phyloP scores from a whole-genome alignment of 352 stramenopile genomes.

The Globisporangium abappressorium region DNA sequence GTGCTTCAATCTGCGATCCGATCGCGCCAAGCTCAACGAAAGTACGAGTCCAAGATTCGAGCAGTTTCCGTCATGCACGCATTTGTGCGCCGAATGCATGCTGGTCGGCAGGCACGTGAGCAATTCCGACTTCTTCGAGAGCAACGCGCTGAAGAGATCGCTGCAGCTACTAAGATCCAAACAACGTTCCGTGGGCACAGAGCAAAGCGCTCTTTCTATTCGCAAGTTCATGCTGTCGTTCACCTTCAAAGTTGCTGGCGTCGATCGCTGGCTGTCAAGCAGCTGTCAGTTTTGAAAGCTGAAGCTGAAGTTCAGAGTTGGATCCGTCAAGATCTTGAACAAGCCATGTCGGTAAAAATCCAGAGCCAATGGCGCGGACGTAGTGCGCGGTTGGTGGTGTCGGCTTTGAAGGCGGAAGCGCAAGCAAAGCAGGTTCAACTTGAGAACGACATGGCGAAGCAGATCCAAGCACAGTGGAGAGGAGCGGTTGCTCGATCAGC shows the following conservation, averaged over 20 bases:
- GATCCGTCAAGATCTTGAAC: conserved; percentile 19
- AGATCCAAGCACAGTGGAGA: conserved; percentile 32
- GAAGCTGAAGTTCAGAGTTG: conserved; percentile 18
- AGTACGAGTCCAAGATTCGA: conserved; percentile 24
- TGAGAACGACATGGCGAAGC: conserved; percentile 15
- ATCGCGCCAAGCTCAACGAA: conserved; percentile 23
- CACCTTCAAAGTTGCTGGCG: conserved; percentile 36
- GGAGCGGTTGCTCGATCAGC: conserved; percentile 16
- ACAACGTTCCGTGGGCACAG: conserved; percentile 19
- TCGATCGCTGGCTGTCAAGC: conserved; percentile 14
- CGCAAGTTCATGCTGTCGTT: conserved; percentile 22
- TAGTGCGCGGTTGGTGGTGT: conserved; percentile 17
- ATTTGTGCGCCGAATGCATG: conserved; percentile 21
- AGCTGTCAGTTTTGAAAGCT: conserved; percentile 15
- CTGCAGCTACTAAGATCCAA: conserved; percentile 29
- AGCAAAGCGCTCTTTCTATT: conserved; percentile 15
- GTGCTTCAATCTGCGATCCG: conserved; percentile 41
- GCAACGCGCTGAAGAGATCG: conserved; percentile 2
- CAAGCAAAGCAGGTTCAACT: neutral
- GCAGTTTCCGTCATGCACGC: conserved; percentile 30
- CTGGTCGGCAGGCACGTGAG: conserved; percentile 18
- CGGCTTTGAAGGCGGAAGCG: conserved; percentile 7
- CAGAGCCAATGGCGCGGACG: conserved; percentile 33
- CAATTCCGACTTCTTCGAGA: neutral
- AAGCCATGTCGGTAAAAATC: conserved; percentile 30